phyloP scores from a whole-genome alignment of 139 green algal genomes.

The Coelastrella sp. region DNA sequence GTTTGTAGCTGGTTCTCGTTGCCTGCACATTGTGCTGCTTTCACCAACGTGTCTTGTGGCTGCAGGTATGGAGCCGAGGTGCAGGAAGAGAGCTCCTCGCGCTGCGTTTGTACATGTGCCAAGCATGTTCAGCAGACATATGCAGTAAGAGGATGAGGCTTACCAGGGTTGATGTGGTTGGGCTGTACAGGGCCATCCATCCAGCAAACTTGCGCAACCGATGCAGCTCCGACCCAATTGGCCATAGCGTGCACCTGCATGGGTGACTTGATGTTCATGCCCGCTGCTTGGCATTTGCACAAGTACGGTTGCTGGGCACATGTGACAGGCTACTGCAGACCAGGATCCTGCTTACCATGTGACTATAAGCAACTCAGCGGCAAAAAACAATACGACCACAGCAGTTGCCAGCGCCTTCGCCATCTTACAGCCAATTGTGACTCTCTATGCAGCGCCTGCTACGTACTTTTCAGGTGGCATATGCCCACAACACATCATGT shows the following conservation, averaged over 20 bases:
- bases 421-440: too few relatives aligned
- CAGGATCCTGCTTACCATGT: neutral
- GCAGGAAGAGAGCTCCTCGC: too few relatives aligned
- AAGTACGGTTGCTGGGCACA: neutral
- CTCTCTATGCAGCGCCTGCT: too few relatives aligned
- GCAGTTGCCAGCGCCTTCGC: neutral
- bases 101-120: neutral
- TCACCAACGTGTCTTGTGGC: too few relatives aligned
- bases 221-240: constrained; percentile 44
- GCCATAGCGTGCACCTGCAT: constrained; percentile 56
- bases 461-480: neutral
- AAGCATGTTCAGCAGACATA: neutral
- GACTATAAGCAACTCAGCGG: neutral
- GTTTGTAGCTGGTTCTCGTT: too few relatives aligned
- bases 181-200: constrained; percentile 53
- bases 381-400: neutral
- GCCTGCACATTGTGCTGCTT: too few relatives aligned
- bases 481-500: too few relatives aligned
- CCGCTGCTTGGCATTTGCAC: neutral
- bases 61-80: too few relatives aligned
- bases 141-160: neutral
- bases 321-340: neutral
- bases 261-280: neutral
- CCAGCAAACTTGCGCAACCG: constrained; percentile 13
- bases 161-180: constrained; percentile 65